Evolutionary conservation across 2,329 filamentous ascomycete genomes (phyloP).

Genomic region (Cladorrhinum sp.): DNA sequence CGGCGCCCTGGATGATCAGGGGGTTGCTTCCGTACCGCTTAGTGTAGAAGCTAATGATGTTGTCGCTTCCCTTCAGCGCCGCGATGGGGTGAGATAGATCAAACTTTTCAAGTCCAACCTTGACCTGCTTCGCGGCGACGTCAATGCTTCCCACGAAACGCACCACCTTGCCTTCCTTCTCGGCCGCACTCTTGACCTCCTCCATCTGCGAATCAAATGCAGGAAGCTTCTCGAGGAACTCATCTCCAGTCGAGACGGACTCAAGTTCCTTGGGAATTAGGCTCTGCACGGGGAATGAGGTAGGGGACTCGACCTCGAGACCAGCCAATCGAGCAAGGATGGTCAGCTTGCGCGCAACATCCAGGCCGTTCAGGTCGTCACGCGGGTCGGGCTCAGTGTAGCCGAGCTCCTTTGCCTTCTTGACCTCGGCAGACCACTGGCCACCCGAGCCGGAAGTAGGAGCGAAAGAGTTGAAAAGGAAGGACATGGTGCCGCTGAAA

Average conservation of each 20-base stretch:
- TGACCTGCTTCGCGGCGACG: slow-evolving; percentile 73
- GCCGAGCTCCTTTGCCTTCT: slow-evolving; percentile 85
- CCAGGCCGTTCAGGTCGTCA: slow-evolving; percentile 82
- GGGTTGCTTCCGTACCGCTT: slow-evolving; percentile 89
- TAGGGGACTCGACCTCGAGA: slow-evolving; percentile 75
- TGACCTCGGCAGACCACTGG: slow-evolving; percentile 87
- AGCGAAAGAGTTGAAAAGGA: slow-evolving; percentile 96
- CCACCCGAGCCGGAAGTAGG: slow-evolving; percentile 72
- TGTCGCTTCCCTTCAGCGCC: slow-evolving; percentile 92
- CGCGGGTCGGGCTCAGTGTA: slow-evolving; percentile 88
- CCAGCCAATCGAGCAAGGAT: slow-evolving; percentile 87
- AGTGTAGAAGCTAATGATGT: slow-evolving; percentile 98
- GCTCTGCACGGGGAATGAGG: slow-evolving; percentile 88
- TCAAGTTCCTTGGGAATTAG: slow-evolving; percentile 88
- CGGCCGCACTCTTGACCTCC: slow-evolving; percentile 76
- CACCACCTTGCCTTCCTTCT: slow-evolving; percentile 85
- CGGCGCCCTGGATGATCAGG: slow-evolving; percentile 90
- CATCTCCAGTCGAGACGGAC: slow-evolving; percentile 69
- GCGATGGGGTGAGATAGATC: slow-evolving; percentile 89
- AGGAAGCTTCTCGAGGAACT: slow-evolving; percentile 79
- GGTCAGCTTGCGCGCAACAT: slow-evolving; percentile 93
- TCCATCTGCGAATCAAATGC: slow-evolving; percentile 91
- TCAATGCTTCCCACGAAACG: slow-evolving; percentile 94
- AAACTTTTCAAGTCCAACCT: slow-evolving; percentile 88
- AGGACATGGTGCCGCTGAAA: slow-evolving; percentile 96